Evolutionary conservation across 176 grass and related monocot genomes (phyloP), one percentile per base, ranked within the genome.

Genomic region (Carex myosuroides): DNA sequence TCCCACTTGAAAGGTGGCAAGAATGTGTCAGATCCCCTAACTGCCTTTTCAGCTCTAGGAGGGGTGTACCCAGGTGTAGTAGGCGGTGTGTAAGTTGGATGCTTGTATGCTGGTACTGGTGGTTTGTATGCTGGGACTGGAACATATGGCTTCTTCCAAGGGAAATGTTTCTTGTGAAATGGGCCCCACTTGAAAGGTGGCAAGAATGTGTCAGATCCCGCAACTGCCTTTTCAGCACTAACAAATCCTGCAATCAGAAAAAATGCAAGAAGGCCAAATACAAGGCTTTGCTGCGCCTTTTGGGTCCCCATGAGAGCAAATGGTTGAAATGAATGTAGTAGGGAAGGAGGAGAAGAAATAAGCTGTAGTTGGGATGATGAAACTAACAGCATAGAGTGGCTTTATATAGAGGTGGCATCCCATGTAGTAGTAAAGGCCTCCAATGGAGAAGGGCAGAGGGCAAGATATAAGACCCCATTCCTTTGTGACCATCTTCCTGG

Each of bases 341-440:
- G 17, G 70, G 14, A 18, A 24, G 11, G 14, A 66, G 64, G 16
- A 16, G 39, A 12, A 71, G 39, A 46, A 72, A 3, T 73, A 52
- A 21, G 60, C 26, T 64, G 60, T 65, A 52, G 62, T 46, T 46
- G 8, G 46, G 71, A 50, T 83, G 80, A 48, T 53, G 41, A 83
- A 44, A 65, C 13, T 64, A 18, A n/a, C 53, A 78, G 80, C 64
- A 66, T n/a, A 66, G 60, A 48, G 21, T 32, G 60, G 80, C 26
- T 53, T 83, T 83, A 83, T 83, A 83, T 83, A 83, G 62, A 55
- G 60, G 42, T 83, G 22, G 3, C 21, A 66, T 83, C 61, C n/a
- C 13, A 30, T 18, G 53, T 55, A 54, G 44, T 82, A 68, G 60
- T 82, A 83, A 67, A 83, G 62, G 80, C 42, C 21, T 55, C 62